Conservation (phyloP, 352 stramenopile species). For the Globisporangium uncinulatum region DNA sequence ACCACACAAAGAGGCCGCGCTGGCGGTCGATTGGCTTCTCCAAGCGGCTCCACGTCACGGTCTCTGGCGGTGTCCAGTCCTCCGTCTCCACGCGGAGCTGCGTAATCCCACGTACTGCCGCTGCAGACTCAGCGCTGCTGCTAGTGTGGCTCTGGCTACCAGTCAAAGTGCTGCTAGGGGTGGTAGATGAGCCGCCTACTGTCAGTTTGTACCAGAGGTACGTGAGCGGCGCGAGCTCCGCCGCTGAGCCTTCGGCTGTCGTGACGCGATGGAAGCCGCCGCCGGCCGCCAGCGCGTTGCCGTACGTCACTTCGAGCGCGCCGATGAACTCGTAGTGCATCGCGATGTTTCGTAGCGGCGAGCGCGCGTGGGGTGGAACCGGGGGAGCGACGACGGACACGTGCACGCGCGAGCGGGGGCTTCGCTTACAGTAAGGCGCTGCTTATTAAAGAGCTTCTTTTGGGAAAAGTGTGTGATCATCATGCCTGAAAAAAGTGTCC, state of each 20-base stretch:
- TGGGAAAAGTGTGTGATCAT: no score
- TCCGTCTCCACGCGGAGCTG: constrained; percentile 44
- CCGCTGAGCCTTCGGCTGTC: constrained; percentile 58
- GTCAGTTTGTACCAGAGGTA: constrained; percentile 81
- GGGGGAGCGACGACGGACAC: no score
- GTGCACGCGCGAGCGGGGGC: no score
- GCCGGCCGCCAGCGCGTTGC: constrained; percentile 72
- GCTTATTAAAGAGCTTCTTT: no score
- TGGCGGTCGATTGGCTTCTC: constrained; percentile 72
- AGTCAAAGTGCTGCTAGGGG: constrained; percentile 7
- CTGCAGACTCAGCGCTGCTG: neutral
- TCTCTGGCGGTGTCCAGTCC: constrained; percentile 14
- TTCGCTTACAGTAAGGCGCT: no score
- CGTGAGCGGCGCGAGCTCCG: constrained; percentile 74
- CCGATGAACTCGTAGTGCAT: constrained; percentile 76
- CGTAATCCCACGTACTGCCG: constrained; percentile 29
- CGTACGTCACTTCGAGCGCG: constrained; percentile 81
- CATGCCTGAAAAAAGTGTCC: no score
- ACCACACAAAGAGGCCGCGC: constrained; percentile 64
- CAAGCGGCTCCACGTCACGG: constrained; percentile 41
- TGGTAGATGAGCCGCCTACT: no score
- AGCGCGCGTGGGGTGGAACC: no score
- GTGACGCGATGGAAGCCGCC: constrained; percentile 83
- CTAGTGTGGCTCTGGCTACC: neutral
- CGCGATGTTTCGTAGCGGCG: neutral